A percentile compares a stretch with the other conserved stretches of the same genome.
These are phyloP conservation scores for Candida argentea DNA, from an alignment of 805 yeast genomes.

Conservation along the genomic window DNA sequence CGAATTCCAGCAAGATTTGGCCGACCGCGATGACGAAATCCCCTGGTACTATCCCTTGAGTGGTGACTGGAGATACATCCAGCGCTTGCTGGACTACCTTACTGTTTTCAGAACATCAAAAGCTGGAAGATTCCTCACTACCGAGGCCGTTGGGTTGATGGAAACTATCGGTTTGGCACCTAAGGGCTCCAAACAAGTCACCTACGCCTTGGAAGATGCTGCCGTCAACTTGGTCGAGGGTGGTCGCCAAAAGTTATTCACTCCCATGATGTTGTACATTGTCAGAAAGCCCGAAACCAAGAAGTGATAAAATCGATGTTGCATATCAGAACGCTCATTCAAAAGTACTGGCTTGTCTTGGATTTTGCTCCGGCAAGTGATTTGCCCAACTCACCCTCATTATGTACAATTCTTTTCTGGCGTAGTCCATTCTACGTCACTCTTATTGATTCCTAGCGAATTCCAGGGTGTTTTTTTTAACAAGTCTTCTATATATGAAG, in stretches of 20 bases:
- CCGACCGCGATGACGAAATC: constrained; percentile 67
- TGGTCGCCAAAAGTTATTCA: constrained; percentile 80
- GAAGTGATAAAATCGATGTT: too few species aligned
- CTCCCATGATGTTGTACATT: constrained; percentile 95
- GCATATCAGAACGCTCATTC: too few species aligned
- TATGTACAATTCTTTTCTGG: too few species aligned
- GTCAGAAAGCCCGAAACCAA: constrained; percentile 61
- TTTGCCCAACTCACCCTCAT: too few species aligned
- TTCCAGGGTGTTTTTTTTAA: too few species aligned
- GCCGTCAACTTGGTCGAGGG: constrained; percentile 93
- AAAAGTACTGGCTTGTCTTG: too few species aligned
- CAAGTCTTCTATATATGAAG: too few species aligned
- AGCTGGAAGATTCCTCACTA: constrained; percentile 80
- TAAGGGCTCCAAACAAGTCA: constrained; percentile 79
- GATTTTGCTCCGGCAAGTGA: too few species aligned
- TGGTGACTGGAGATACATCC: constrained; percentile 88
- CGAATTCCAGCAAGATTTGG: constrained; percentile 68
- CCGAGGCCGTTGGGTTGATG: constrained; percentile 66
- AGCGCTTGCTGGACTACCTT: constrained; percentile 62
- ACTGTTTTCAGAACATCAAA: constrained; percentile 84
- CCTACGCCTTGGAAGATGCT: constrained; percentile 91
- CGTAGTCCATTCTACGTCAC: too few species aligned
- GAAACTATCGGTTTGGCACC: constrained; percentile 88
- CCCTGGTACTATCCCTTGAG: constrained; percentile 98
- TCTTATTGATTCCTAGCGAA: too few species aligned